Base-by-base conservation (phyloP, 495 filamentous ascomycete genomes). In the Parachaetomium inaequale region DNA sequence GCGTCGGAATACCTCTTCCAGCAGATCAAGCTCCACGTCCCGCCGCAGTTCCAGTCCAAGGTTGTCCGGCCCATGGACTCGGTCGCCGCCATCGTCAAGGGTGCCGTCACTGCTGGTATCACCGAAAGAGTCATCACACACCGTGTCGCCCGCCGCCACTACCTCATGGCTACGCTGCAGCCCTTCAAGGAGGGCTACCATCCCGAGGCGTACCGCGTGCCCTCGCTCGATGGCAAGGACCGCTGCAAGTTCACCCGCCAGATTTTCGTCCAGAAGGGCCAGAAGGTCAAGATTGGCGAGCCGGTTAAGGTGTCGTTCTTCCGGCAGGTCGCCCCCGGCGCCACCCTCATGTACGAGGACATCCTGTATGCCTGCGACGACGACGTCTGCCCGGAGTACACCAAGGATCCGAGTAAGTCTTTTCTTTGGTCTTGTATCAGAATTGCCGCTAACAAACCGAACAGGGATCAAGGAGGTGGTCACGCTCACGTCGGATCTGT, bases 171-270 rank as follows among this genome's bases (percentile, higher is more conserved):
- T 45, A 98, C 94, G 0, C 84, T 98, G 19, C 93, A 98, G 72
- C 95, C 95, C 8, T 98, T 98, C 83, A 97, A 98, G 75, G 93
- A 98, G 72, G 94, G 94, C 19, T 96, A 98, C 73, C 94, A 98
- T 71, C 94, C 93, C 2, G 94, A 98, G 73, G 91, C 94, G 61
- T 98, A 98, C 77, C 92, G 94, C 64, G 95, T 98, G 15, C 95
- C 94, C 23, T 94, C 89, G 65, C 83, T 98, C 59, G 94, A 98
- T 67, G 94, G 94, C 60, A 96, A 96, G 70, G 94, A 98, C 73
- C 85, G 94, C 54, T 98, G 94, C 87, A 98, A 98, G 80, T 98
- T 97, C 72, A 98, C 94, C 7, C 82, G 94, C 46, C 95, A 98
- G 71, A 97, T 98, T 63, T 98, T 98, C 68, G 94, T 98, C 66